Evolutionary conservation across 2,329 filamentous ascomycete genomes (phyloP).

Genomic region (Thermoascus crustaceus): DNA sequence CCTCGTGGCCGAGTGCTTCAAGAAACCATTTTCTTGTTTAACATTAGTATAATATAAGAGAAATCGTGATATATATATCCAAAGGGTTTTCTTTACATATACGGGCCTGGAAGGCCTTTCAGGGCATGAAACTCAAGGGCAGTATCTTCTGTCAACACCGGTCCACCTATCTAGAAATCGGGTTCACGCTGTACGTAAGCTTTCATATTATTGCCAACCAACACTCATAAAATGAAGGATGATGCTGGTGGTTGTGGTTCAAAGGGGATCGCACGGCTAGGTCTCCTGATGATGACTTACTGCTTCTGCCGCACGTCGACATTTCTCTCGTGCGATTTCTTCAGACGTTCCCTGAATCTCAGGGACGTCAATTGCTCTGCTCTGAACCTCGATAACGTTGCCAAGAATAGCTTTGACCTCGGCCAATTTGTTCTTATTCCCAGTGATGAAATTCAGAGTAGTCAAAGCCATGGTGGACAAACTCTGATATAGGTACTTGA

Average conservation of each 20-base stretch:
- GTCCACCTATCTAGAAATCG: constrained; percentile 62
- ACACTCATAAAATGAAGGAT: background rate
- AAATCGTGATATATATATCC: background rate
- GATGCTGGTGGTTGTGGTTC: background rate
- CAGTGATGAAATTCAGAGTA: constrained; percentile 83
- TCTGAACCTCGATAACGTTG: constrained; percentile 61
- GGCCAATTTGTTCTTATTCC: constrained; percentile 86
- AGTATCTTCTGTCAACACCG: constrained; percentile 93
- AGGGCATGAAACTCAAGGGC: constrained; percentile 88
- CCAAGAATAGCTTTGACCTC: constrained; percentile 86
- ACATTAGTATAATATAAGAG: constrained; percentile 5
- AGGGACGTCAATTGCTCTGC: constrained; percentile 66
- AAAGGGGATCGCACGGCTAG: background rate
- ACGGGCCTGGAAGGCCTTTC: constrained; percentile 84
- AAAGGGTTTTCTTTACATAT: constrained; percentile 60
- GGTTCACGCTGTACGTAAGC: background rate
- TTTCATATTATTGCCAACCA: constrained; percentile 2
- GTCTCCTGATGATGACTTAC: constrained; percentile 41
- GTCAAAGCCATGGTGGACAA: constrained; percentile 24
- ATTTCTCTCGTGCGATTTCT: constrained; percentile 85
- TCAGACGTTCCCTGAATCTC: constrained; percentile 92
- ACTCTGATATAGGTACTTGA: too few relatives aligned
- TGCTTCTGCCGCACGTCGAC: constrained; percentile 66
- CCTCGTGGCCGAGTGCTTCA: constrained; percentile 67
- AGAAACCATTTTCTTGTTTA: constrained; percentile 82